phyloP scores from a whole-genome alignment of 176 grass and related monocot genomes.

The sorghum (Sorghum bicolor) region DNA sequence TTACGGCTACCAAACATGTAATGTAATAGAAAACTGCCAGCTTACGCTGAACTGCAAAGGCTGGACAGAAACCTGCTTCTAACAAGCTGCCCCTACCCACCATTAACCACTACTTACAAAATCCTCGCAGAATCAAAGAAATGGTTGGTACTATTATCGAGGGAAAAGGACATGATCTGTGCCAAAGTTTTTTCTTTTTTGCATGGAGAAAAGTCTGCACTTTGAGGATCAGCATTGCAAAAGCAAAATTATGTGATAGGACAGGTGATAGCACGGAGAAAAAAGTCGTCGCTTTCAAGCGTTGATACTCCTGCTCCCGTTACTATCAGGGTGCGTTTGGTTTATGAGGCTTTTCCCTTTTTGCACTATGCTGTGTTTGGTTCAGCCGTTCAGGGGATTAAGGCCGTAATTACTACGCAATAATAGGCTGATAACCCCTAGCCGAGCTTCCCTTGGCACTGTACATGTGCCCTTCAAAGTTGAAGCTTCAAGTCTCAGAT shows the following conservation, averaged over 20 bases:
- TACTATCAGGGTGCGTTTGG: neutral
- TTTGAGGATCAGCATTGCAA: neutral
- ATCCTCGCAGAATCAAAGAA: neutral
- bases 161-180: neutral
- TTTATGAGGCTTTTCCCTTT: neutral
- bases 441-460: too few species aligned
- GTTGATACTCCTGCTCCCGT: neutral
- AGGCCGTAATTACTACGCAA: neutral
- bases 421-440: neutral
- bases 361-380: neutral
- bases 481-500: slow-evolving; percentile 6
- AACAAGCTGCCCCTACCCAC: slow-evolving; percentile 8
- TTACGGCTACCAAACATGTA: slow-evolving; percentile 5
- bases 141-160: neutral
- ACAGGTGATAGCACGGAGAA: neutral
- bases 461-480: neutral
- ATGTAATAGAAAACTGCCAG: slow-evolving; percentile 2
- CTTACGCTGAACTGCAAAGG: slow-evolving; percentile 15
- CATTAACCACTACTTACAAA: neutral
- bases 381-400: neutral
- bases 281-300: neutral
- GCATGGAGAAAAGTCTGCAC: neutral
- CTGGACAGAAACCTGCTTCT: neutral
- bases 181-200: neutral
- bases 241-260: neutral